Percentiles rank a stretch among this genome's conserved stretches.
Conservation (phyloP, 306 rosid species). For the Quercus mongolica region DNA sequence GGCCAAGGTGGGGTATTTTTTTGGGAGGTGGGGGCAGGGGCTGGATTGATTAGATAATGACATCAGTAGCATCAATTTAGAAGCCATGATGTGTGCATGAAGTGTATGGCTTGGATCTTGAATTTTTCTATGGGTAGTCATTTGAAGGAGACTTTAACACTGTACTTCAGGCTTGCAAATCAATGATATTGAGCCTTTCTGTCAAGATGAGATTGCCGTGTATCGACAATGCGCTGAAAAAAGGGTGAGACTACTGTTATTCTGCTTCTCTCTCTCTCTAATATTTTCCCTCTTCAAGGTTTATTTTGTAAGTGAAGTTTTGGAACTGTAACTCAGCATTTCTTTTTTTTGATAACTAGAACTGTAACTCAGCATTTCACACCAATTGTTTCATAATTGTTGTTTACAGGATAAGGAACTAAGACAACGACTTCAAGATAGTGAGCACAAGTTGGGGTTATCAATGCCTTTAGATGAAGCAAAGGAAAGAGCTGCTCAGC, state of each 20-base stretch:
- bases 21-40: neutral
- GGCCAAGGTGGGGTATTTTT: too few species aligned
- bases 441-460: conserved; percentile 78
- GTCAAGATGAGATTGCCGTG: conserved; percentile 88
- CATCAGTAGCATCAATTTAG: neutral
- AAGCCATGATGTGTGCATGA: neutral
- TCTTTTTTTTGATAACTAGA: too few species aligned
- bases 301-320: conserved; percentile 3
- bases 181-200: conserved; percentile 92
- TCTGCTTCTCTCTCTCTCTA: neutral
- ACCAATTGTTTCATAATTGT: neutral
- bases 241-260: conserved; percentile 53
- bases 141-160: neutral
- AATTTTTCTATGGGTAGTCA: neutral
- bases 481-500: conserved; percentile 76
- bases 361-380: neutral
- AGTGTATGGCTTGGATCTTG: neutral
- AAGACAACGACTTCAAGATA: conserved; percentile 75
- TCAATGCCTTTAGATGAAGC: conserved; percentile 88
- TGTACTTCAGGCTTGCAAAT: conserved; percentile 76
- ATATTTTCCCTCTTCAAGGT: conserved; percentile 1
- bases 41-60: neutral
- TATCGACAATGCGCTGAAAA: conserved; percentile 75
- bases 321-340: neutral
- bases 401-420: conserved; percentile 66